Percentiles rank a stretch among this genome's conserved stretches.
Evolutionary conservation across 164 flowering plant species (phyloP).

Genomic region (Magnolia sinica): DNA sequence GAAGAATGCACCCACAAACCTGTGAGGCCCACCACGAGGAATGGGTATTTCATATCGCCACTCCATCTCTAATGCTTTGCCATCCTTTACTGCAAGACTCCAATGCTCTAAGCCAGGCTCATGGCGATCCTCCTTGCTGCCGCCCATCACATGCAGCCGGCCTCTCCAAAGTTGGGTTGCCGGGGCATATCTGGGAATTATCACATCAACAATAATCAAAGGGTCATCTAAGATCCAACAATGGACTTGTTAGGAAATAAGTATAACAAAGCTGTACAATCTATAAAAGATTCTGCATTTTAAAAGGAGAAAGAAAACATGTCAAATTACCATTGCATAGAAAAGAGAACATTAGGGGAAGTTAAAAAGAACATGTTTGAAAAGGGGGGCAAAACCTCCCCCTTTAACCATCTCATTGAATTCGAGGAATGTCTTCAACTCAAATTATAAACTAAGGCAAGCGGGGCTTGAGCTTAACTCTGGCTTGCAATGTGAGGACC

Average conservation of each 20-base stretch:
- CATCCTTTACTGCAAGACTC: conserved; percentile 94
- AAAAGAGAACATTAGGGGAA: neutral
- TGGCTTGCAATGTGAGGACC: no score
- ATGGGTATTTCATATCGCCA: conserved; percentile 85
- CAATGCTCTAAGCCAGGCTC: conserved; percentile 88
- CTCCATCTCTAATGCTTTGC: conserved; percentile 65
- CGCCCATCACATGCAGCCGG: conserved; percentile 98
- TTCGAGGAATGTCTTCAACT: no score
- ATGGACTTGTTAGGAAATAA: neutral
- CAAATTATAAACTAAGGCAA: no score
- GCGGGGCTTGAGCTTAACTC: no score
- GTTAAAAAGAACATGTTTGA: no score
- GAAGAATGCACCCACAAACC: conserved; percentile 35
- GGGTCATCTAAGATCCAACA: neutral
- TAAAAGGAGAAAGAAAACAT: neutral
- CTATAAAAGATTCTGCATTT: neutral
- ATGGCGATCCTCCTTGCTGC: conserved; percentile 89
- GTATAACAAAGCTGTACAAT: neutral
- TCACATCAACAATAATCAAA: neutral
- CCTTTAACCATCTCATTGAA: no score
- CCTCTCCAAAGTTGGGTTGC: conserved; percentile 98
- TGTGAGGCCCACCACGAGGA: conserved; percentile 98
- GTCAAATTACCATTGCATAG: neutral
- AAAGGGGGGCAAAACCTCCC: no score
- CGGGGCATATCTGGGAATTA: conserved; percentile 76